These are phyloP conservation scores for Eimeria necatrix DNA, from an alignment of 169 alveolate species.

Conservation along the genomic window DNA sequence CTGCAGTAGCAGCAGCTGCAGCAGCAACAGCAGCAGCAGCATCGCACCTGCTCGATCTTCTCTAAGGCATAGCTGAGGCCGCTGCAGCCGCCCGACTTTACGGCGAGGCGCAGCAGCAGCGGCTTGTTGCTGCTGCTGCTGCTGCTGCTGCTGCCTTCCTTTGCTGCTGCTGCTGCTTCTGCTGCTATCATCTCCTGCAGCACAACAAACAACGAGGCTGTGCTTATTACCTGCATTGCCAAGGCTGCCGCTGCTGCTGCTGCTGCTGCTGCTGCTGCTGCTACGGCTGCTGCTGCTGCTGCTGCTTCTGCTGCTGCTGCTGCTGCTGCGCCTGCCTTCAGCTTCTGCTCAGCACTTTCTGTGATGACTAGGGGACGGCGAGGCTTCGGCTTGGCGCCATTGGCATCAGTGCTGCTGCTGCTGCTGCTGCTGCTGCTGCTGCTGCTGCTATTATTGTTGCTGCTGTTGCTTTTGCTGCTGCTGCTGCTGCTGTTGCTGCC, in stretches of 20 bases:
- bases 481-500: constrained; percentile 1
- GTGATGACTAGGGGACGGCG: background rate
- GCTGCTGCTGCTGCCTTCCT: too few relatives aligned
- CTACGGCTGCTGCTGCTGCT: too few relatives aligned
- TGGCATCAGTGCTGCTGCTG: too few relatives aligned
- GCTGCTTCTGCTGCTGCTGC: too few relatives aligned
- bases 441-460: background rate
- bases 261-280: background rate
- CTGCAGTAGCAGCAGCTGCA: too few relatives aligned
- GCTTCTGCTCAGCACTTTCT: background rate
- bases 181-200: too few relatives aligned
- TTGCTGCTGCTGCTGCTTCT: too few relatives aligned
- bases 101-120: constrained; percentile 74
- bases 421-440: background rate
- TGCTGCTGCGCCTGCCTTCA: background rate
- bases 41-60: too few relatives aligned
- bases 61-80: constrained; percentile 69
- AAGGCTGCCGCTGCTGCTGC: constrained; percentile 1
- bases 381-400: background rate
- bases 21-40: background rate
- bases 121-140: too few relatives aligned
- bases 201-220: background rate
- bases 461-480: too few relatives aligned
- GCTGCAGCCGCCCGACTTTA: constrained; percentile 79
- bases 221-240: background rate